phyloP scores from a whole-genome alignment of 106 monocot species.

The Posidonia australis region DNA sequence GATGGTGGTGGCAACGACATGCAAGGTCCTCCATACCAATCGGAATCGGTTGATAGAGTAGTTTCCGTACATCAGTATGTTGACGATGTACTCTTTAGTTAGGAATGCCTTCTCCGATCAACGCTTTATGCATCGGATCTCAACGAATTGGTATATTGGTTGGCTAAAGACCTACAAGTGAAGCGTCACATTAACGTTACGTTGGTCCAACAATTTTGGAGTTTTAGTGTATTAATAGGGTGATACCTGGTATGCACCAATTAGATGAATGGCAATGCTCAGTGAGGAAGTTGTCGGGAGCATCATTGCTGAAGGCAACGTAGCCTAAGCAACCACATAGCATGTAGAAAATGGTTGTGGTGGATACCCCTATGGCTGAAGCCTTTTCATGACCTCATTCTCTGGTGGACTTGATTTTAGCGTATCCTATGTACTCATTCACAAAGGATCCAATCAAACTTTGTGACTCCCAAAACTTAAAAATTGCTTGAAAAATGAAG shows the following conservation, averaged over 20 bases:
- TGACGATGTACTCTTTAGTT: slow-evolving; percentile 5
- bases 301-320: slow-evolving; percentile 25
- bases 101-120: slow-evolving; percentile 19
- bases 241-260: slow-evolving; percentile 30
- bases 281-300: slow-evolving; percentile 36
- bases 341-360: slow-evolving; percentile 34
- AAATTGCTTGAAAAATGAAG: too few species aligned
- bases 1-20: slow-evolving; percentile 19
- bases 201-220: too few species aligned
- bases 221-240: too few species aligned
- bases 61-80: slow-evolving; percentile 1
- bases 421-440: slow-evolving; percentile 16
- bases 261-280: slow-evolving; percentile 30
- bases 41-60: slow-evolving; percentile 22
- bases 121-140: slow-evolving; percentile 3
- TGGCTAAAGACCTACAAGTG: slow-evolving; percentile 35
- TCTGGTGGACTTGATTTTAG: slow-evolving; percentile 27
- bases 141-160: slow-evolving; percentile 31
- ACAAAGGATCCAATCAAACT: too few species aligned
- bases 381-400: slow-evolving; percentile 31
- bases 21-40: slow-evolving; percentile 22
- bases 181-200: too few species aligned
- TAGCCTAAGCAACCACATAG: slow-evolving; percentile 30
- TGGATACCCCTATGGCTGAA: slow-evolving; percentile 17
- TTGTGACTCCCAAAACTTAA: too few species aligned